phyloP scores from a whole-genome alignment of 306 rosid species.

The Quercus mongolica region DNA sequence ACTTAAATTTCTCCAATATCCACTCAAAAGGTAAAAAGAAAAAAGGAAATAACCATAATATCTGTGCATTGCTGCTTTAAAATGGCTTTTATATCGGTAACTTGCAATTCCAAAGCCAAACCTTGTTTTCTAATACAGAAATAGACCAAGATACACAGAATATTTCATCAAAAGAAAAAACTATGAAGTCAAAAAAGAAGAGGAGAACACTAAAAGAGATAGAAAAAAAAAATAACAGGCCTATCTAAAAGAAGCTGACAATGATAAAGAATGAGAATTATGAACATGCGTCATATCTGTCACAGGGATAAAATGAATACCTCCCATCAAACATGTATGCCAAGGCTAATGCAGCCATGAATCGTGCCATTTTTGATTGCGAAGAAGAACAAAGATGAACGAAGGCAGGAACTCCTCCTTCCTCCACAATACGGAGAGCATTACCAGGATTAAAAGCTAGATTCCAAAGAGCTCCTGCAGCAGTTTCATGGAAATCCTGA shows the following conservation, averaged over 20 bases:
- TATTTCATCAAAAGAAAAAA: neutral
- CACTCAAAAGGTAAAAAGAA: neutral
- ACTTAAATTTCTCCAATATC: neutral
- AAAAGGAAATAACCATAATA: neutral
- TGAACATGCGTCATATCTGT: neutral
- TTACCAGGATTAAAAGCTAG: conserved; percentile 97
- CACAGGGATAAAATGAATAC: conserved; percentile 32
- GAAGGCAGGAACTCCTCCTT: conserved; percentile 70
- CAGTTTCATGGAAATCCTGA: conserved; percentile 99
- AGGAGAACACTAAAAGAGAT: neutral
- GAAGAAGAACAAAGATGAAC: conserved; percentile 94
- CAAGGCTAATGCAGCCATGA: conserved; percentile 98
- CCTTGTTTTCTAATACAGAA: neutral
- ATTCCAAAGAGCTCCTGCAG: conserved; percentile 99
- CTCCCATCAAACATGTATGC: conserved; percentile 99
- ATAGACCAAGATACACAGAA: neutral
- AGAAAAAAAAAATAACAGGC: neutral
- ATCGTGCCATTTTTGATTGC: conserved; percentile 97
- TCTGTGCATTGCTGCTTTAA: neutral
- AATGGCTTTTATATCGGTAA: neutral
- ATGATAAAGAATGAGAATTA: neutral
- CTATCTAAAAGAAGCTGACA: neutral
- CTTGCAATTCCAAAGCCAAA: neutral
- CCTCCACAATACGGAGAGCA: conserved; percentile 96
- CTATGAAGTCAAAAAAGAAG: neutral